Conservation (phyloP, 495 filamentous ascomycete species). For the Halenospora varia region DNA sequence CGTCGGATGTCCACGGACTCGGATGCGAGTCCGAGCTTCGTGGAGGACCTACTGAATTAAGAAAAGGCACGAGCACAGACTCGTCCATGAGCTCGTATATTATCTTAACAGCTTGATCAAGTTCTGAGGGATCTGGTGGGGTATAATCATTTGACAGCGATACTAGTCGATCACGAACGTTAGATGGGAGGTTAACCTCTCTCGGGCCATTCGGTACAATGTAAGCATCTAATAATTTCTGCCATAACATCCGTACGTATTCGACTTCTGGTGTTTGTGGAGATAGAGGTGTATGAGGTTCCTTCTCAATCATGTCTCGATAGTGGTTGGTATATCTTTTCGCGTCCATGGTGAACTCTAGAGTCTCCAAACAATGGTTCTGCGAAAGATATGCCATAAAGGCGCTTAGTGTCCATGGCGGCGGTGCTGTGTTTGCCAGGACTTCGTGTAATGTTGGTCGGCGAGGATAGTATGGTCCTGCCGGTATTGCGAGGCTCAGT, state of each 20-base stretch:
- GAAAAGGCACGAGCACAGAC: conserved; percentile 80
- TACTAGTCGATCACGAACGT: conserved; percentile 78
- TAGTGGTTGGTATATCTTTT: conserved; percentile 83
- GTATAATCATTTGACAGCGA: conserved; percentile 52
- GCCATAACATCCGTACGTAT: conserved; percentile 71
- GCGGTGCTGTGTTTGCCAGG: conserved; percentile 77
- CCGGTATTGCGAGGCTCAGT: conserved; percentile 57
- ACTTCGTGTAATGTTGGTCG: conserved; percentile 84
- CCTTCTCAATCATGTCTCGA: conserved; percentile 41
- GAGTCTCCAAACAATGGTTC: conserved; percentile 94
- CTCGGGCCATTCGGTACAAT: conserved; percentile 74
- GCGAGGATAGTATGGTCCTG: conserved; percentile 63
- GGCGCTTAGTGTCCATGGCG: conserved; percentile 87
- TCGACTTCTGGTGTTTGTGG: conserved; percentile 55
- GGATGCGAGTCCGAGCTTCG: conserved; percentile 25
- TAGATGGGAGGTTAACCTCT: conserved; percentile 88
- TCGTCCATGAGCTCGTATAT: conserved; percentile 97
- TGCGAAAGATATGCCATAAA: conserved; percentile 98
- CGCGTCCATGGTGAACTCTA: conserved; percentile 97
- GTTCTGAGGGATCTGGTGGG: conserved; percentile 71
- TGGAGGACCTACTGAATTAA: conserved; percentile 53
- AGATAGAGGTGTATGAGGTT: conserved; percentile 32
- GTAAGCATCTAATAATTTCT: conserved; percentile 66
- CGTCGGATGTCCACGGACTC: conserved; percentile 33
- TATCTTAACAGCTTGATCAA: conserved; percentile 87